A percentile compares a stretch with the other conserved stretches of the same genome.
These are phyloP conservation scores for Penicillium crystallinum DNA, from an alignment of 495 filamentous ascomycete genomes.

Conservation along the genomic window DNA sequence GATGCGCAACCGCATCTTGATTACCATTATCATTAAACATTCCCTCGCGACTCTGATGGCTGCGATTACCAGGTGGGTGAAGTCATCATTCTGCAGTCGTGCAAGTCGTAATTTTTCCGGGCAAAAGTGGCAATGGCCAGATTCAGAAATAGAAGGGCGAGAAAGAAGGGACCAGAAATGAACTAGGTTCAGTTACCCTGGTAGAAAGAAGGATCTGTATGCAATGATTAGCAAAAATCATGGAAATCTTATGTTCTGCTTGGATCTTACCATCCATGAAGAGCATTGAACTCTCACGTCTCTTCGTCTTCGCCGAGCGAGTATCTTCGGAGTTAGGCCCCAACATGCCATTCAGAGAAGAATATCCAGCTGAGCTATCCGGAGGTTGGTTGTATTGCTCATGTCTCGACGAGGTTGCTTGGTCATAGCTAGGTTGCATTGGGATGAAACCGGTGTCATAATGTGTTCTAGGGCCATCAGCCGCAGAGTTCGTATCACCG, in stretches of 20 bases:
- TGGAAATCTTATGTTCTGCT: neutral
- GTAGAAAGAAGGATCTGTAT: constrained; percentile 10
- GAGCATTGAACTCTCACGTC: constrained; percentile 56
- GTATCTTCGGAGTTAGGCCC: constrained; percentile 32
- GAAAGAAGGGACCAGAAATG: constrained; percentile 2
- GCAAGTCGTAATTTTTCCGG: constrained; percentile 25
- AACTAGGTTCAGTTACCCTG: constrained; percentile 11
- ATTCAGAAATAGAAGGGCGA: constrained; percentile 4
- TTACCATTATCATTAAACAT: constrained; percentile 41
- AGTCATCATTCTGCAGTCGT: constrained; percentile 25
- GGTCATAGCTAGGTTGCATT: constrained; percentile 56
- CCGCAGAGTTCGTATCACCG: constrained; percentile 17
- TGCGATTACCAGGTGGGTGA: constrained; percentile 19
- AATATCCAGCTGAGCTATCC: constrained; percentile 27
- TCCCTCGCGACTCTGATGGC: constrained; percentile 21
- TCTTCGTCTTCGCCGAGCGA: constrained; percentile 44
- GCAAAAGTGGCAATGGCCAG: constrained; percentile 6
- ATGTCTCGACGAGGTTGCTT: constrained; percentile 14
- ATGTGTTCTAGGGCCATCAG: constrained; percentile 23
- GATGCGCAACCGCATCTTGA: constrained; percentile 18
- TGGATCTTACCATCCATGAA: constrained; percentile 37
- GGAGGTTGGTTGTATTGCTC: constrained; percentile 26
- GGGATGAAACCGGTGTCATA: constrained; percentile 59
- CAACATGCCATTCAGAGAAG: constrained; percentile 39
- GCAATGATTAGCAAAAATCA: neutral